Conservation (phyloP, 805 yeast species). For the Clavispora vitiphila region DNA sequence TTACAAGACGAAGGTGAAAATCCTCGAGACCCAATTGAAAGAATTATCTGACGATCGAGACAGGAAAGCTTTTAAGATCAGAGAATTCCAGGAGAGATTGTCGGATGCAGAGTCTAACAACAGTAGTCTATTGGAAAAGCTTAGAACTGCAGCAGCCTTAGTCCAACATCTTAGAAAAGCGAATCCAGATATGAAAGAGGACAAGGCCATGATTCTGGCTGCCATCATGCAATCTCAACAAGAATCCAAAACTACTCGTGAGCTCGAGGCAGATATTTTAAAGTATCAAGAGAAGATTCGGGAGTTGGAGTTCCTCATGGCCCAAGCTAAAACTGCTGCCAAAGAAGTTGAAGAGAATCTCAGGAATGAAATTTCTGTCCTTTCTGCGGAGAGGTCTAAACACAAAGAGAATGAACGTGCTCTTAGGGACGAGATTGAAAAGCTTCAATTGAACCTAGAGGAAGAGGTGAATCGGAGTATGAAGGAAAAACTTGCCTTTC, state of each 20-base stretch:
- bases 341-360: not conserved
- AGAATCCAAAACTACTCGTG: not conserved
- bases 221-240: constrained; percentile 18
- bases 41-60: not conserved
- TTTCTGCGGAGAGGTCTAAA: not conserved
- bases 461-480: not conserved
- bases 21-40: constrained; percentile 6
- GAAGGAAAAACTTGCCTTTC: not conserved
- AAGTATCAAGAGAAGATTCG: not conserved
- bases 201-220: constrained; percentile 32
- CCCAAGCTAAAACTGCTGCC: not conserved
- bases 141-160: constrained; percentile 34
- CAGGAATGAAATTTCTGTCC: not conserved
- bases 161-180: constrained; percentile 27
- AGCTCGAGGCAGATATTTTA: not conserved
- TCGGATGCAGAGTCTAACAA: constrained; percentile 27
- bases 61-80: constrained; percentile 4
- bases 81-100: constrained; percentile 19
- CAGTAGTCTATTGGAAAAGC: constrained; percentile 36
- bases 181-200: constrained; percentile 9
- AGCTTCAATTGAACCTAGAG: constrained; percentile 1
- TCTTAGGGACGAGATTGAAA: constrained; percentile 1
- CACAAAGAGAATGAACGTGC: not conserved
- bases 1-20: constrained; percentile 19
- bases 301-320: not conserved